A percentile compares a stretch with the other conserved stretches of the same genome.
Evolutionary conservation across 805 yeast species (phyloP).

Genomic region (Pichia eremophila): DNA sequence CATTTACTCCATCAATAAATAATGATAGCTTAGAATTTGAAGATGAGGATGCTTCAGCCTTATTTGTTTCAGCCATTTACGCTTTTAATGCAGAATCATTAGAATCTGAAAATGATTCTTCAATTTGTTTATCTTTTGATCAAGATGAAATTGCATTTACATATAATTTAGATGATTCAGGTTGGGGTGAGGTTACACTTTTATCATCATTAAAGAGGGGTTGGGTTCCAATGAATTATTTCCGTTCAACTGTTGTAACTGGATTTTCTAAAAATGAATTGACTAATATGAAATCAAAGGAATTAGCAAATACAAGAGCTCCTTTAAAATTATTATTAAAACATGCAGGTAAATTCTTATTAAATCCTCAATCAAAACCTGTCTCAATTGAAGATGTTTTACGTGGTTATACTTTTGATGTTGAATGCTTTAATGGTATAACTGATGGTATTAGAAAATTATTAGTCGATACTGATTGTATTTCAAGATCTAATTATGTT

Average conservation of each 20-base stretch:
- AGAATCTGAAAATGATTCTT: slow-evolving; percentile 56
- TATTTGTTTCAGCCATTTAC: slow-evolving; percentile 28
- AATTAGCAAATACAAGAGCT: slow-evolving; percentile 33
- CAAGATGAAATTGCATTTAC: slow-evolving; percentile 67
- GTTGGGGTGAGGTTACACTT: slow-evolving; percentile 82
- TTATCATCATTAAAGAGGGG: slow-evolving; percentile 57
- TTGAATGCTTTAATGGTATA: slow-evolving; percentile 49
- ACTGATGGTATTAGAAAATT: slow-evolving; percentile 64
- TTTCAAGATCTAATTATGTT: slow-evolving; percentile 62
- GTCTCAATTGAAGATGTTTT: slow-evolving; percentile 26
- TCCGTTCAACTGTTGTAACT: slow-evolving; percentile 32
- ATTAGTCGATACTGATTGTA: slow-evolving; percentile 59
- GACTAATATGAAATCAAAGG: slow-evolving; percentile 9
- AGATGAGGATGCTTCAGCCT: slow-evolving; percentile 26
- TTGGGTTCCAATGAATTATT: slow-evolving; percentile 83
- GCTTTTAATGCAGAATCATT: slow-evolving; percentile 34
- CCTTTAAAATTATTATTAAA: slow-evolving; percentile 49
- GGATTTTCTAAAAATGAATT: slow-evolving; percentile 12
- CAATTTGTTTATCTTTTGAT: slow-evolving; percentile 65
- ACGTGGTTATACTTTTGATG: slow-evolving; percentile 42
- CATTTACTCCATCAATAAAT: not conserved
- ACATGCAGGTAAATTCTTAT: slow-evolving; percentile 56
- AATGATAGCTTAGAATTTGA: slow-evolving; percentile 3
- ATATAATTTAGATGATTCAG: slow-evolving; percentile 69
- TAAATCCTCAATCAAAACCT: slow-evolving; percentile 50